phyloP scores from a whole-genome alignment of 805 yeast genomes.

The Pichia scutulata region DNA sequence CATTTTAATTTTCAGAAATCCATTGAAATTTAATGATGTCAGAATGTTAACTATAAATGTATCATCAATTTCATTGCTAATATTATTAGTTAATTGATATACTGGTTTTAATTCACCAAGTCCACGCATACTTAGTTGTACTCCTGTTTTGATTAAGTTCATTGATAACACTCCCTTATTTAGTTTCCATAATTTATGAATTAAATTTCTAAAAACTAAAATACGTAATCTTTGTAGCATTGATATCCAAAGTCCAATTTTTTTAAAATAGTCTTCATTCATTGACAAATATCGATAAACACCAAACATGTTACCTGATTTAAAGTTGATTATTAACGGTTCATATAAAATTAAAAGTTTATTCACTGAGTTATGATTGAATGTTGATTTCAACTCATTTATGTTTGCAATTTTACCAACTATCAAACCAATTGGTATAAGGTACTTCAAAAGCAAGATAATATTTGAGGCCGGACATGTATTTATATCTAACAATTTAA shows the following conservation, averaged over 20 bases:
- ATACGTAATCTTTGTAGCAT: conserved; percentile 39
- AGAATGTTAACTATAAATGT: conserved; percentile 41
- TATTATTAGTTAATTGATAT: conserved; percentile 12
- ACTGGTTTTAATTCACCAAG: conserved; percentile 6
- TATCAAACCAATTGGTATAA: conserved; percentile 45
- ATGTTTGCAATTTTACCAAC: conserved; percentile 45
- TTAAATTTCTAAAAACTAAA: conserved; percentile 38
- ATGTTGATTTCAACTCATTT: conserved; percentile 12
- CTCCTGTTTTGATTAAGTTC: conserved; percentile 18
- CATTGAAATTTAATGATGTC: conserved; percentile 45
- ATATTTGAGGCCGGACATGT: conserved; percentile 11
- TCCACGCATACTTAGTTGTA: conserved; percentile 18
- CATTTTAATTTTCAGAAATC: conserved; percentile 45
- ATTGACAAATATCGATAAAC: conserved; percentile 29
- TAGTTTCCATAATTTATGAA: conserved; percentile 17
- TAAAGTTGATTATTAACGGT: conserved; percentile 30
- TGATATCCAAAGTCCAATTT: conserved; percentile 33
- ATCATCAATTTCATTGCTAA: conserved; percentile 27
- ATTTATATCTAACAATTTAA: conserved; percentile 20
- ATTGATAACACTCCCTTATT: conserved; percentile 15
- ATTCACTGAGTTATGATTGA: conserved; percentile 1
- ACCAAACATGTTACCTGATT: conserved; percentile 35
- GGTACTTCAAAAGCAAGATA: conserved; percentile 32
- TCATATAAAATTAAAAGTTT: conserved; percentile 28
- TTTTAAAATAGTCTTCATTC: conserved; percentile 33